A percentile compares a stretch with the other conserved stretches of the same genome.
Evolutionary conservation across 306 rosid species (phyloP).

Genomic region (Vigna radiata): DNA sequence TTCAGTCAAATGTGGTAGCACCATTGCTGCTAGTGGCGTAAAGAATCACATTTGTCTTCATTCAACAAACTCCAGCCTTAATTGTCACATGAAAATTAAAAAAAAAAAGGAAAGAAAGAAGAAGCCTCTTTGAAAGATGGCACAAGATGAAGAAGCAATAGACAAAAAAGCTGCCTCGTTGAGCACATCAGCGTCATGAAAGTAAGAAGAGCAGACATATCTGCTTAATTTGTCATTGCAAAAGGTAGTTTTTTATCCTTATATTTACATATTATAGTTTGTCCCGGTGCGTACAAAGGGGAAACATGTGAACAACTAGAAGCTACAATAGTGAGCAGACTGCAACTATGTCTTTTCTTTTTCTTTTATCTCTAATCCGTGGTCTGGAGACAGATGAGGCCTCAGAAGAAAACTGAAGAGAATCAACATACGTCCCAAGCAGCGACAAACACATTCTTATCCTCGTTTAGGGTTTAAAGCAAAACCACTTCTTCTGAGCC

Average conservation of each 20-base stretch:
- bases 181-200: not conserved
- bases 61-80: constrained; percentile 22
- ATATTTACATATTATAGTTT: constrained; percentile 40
- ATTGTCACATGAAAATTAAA: not conserved
- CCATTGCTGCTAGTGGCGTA: constrained; percentile 23
- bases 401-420: constrained; percentile 36
- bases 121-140: constrained; percentile 11
- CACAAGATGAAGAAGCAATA: not conserved
- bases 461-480: constrained; percentile 51
- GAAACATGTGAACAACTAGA: constrained; percentile 34
- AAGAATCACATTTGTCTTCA: constrained; percentile 20
- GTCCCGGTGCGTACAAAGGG: constrained; percentile 20
- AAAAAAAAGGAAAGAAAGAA: too few relatives aligned
- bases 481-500: constrained; percentile 77
- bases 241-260: constrained; percentile 36
- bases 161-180: constrained; percentile 6
- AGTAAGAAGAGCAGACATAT: constrained; percentile 5
- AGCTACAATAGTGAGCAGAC: constrained; percentile 26
- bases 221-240: not conserved
- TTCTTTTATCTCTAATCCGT: constrained; percentile 21
- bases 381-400: constrained; percentile 36
- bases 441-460: not conserved
- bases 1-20: constrained; percentile 32
- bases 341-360: constrained; percentile 28
- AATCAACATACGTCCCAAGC: constrained; percentile 13